Base-by-base conservation (phyloP, 768 basidiomycete genomes). In the Flagelloscypha sp. region DNA sequence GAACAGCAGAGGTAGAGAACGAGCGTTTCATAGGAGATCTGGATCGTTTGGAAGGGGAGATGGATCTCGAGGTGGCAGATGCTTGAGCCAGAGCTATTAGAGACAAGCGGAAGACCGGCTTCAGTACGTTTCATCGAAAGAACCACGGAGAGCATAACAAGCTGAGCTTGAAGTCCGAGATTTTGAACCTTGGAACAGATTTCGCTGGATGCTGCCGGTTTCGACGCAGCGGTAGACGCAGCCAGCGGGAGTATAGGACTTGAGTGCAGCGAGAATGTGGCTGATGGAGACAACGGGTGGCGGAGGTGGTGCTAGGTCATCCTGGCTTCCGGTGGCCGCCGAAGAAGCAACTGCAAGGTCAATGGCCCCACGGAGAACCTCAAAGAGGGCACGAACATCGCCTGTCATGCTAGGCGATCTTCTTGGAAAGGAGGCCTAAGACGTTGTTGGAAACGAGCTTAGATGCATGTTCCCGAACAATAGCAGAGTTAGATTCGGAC, bases 381-480 rank as follows among this genome's bases (percentile, higher is more conserved):
- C 84, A 37, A 93, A 81, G 2, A 88, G 61, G 17, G 72, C 75
- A 25, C 88, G 68, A 7, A 90, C 84, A 47, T 93, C 88, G 11
- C 88, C 88, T 0, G 88, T 87, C 38, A 79, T n/a, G 65, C 2
- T 82, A 70, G 4, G 88, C 86, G 13, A 89, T 62, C 50, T 87
- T 88, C 62, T 84, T 86, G 7, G 82, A 74, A 19, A 87, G 67
- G 10, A 90, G 63, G 24, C 76, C 23, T 89, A 55, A 3, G 84
- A 70, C 1, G 82, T 65, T 5, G 60, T 37, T 3, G 82, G 78
- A 21, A 92, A 57, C n/a, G 46, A 90, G 70, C 34, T 68, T 73
- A 52, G 31, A 29, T 12, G 46, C 32, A n/a, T n/a, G n/a, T n/a
- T n/a, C n/a, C n/a, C n/a, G 25, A 27, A 27, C 9, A 13, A 27